Base-by-base conservation (phyloP, 345 rosid species). In the Moringa oleifera region DNA sequence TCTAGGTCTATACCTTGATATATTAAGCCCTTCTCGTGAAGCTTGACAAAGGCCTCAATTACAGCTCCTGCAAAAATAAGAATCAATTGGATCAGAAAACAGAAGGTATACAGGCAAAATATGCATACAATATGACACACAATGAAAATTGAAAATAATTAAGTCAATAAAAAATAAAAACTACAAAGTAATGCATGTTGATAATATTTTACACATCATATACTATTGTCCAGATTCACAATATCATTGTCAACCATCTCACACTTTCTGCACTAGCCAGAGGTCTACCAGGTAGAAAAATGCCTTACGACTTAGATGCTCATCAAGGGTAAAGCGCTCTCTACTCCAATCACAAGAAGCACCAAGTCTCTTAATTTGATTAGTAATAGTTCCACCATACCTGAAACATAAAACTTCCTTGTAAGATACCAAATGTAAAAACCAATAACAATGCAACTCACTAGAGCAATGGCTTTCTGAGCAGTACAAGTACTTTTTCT, bases 311-410 rank as follows among this genome's bases (percentile, higher is more conserved):
- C 96, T 90, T 78, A 93, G 85, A 81, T 83, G 86, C 77, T 93
- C 97, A 75, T 93, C 98, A 68, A 93, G 98, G 57, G 98, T 93
- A 73, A 93, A 93, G 62, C 60, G 86, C 71, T 90, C 97, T 78
- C 94, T 84, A 57, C 87, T 79, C 98, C 98, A 93, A 70, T 93
- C 98, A 78, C 98, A 93, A 59, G 98, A 93, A 65, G 98, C 98
- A 58, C 98, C 97, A 51, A 93, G 96, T 75, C 97, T 84, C 79
- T 90, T 93, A 54, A 93, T 93, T 77, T 93, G 98, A 75, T 85
- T 83, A 59, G 93, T 82, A 68, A 93, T 93, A 58, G 94, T 84
- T 76, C 97, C 94, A 51, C 98, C 98, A 65, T 90, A 90, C 75
- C 98, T 93, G 77, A 73, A 59, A 74, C n/a, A 51, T 20, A 61